Evolutionary conservation across 225 moss, liverwort and hornwort genomes (phyloP).

Genomic region (Physcomitrium patens): DNA sequence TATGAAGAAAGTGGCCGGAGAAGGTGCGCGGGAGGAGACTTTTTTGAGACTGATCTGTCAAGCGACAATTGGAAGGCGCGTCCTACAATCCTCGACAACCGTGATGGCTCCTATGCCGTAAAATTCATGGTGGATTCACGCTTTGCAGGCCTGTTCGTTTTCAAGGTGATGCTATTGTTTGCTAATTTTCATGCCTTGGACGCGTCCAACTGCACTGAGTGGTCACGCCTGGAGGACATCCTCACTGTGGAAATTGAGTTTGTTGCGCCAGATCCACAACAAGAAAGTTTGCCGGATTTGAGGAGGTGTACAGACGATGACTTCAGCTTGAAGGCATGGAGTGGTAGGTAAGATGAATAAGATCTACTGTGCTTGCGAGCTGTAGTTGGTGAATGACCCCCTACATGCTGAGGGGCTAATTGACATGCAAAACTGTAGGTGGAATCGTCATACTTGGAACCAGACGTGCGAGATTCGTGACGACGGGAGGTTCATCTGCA

Average conservation of each 20-base stretch:
- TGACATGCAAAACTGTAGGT: constrained; percentile 21
- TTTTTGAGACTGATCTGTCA: constrained; percentile 66
- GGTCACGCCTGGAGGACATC: constrained; percentile 46
- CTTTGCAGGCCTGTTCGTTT: constrained; percentile 49
- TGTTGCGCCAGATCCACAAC: not conserved
- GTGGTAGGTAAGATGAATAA: constrained; percentile 35
- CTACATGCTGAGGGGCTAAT: too few relatives aligned
- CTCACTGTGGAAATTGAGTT: constrained; percentile 58
- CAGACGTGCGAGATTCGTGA: constrained; percentile 53
- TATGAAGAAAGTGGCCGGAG: constrained; percentile 51
- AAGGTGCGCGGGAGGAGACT: constrained; percentile 78
- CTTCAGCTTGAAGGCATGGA: constrained; percentile 57
- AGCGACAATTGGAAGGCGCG: constrained; percentile 61
- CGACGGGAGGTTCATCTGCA: constrained; percentile 57
- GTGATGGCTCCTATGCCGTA: constrained; percentile 59
- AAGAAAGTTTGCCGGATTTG: constrained; percentile 24
- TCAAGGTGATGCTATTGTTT: constrained; percentile 56
- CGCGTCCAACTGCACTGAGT: constrained; percentile 40
- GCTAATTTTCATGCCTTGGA: constrained; percentile 65
- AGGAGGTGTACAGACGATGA: constrained; percentile 40
- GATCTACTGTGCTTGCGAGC: not conserved
- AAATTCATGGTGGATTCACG: constrained; percentile 57
- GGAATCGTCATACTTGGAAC: constrained; percentile 56
- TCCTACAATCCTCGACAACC: constrained; percentile 57
- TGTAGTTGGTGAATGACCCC: too few relatives aligned